These are phyloP conservation scores for Aquilaria malaccensis DNA, from an alignment of 345 rosid species.

Conservation along the genomic window DNA sequence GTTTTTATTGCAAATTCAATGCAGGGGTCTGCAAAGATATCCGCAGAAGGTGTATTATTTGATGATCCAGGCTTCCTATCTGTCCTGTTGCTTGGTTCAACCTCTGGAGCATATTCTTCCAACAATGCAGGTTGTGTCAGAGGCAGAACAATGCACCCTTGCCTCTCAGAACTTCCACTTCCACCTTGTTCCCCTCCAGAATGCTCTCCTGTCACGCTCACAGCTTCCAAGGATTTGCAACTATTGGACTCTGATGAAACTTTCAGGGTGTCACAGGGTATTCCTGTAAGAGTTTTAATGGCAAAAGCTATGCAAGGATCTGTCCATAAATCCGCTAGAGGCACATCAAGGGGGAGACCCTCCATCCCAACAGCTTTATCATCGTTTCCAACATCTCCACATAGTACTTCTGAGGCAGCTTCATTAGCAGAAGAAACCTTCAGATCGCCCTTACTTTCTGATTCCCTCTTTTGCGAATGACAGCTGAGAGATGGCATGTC, in stretches of 20 bases:
- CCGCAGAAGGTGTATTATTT: slow-evolving; percentile 26
- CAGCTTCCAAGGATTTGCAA: slow-evolving; percentile 8
- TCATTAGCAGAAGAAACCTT: slow-evolving; percentile 10
- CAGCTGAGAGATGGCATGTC: slow-evolving; percentile 11
- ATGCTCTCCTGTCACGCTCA: slow-evolving; percentile 15
- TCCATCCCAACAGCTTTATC: slow-evolving; percentile 21
- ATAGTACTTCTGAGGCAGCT: slow-evolving; percentile 5
- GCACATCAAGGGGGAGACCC: slow-evolving; percentile 27
- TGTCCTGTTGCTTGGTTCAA: slow-evolving; percentile 8
- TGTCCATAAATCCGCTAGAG: slow-evolving; percentile 65
- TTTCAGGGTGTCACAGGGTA: slow-evolving; percentile 34
- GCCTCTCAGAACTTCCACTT: slow-evolving; percentile 13
- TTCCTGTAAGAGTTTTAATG: slow-evolving; percentile 79
- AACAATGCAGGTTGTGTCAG: slow-evolving; percentile 5
- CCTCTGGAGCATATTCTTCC: slow-evolving; percentile 18
- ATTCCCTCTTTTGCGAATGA: slow-evolving; percentile 19
- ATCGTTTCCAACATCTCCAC: slow-evolving; percentile 11
- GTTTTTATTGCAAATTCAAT: slow-evolving; percentile 93
- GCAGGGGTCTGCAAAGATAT: slow-evolving; percentile 85
- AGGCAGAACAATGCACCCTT: slow-evolving; percentile 15
- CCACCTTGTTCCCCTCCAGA: slow-evolving; percentile 12
- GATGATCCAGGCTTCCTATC: slow-evolving; percentile 24
- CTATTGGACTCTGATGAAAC: slow-evolving; percentile 28
- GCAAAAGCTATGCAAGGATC: slow-evolving; percentile 99
- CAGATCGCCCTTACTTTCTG: slow-evolving; percentile 10